Evolutionary conservation across 805 yeast species (phyloP).

Genomic region (Cyberlindnera japonica): DNA sequence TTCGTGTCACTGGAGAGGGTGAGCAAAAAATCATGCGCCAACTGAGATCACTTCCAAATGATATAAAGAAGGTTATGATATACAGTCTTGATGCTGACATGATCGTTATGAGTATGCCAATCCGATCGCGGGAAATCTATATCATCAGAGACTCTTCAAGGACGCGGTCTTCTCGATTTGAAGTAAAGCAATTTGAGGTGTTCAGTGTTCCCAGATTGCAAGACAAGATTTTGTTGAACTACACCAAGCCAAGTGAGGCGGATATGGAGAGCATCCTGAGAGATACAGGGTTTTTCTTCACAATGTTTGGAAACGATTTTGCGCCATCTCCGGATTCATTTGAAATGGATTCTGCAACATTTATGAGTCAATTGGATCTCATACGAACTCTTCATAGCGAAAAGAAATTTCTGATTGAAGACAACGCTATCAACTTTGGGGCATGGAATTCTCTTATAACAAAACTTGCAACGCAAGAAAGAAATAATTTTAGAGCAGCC

Average conservation of each 20-base stretch:
- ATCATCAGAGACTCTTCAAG: conserved; percentile 63
- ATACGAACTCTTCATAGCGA: conserved; percentile 30
- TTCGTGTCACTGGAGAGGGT: conserved; percentile 95
- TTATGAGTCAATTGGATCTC: conserved; percentile 28
- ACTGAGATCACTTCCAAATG: conserved; percentile 60
- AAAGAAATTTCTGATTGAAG: conserved; percentile 70
- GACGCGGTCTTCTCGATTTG: conserved; percentile 56
- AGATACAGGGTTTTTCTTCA: conserved; percentile 82
- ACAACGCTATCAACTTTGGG: conserved; percentile 78
- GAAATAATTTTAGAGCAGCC: not conserved
- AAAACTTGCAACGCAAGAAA: conserved; percentile 4
- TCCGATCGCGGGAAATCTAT: conserved; percentile 83
- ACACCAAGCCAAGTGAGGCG: conserved; percentile 48
- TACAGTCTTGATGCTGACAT: conserved; percentile 95
- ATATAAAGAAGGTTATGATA: conserved; percentile 70
- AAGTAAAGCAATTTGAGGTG: conserved; percentile 61
- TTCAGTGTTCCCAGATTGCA: conserved; percentile 38
- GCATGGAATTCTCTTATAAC: conserved; percentile 60
- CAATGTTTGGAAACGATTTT: conserved; percentile 95
- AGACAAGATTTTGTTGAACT: conserved; percentile 39
- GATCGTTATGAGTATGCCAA: conserved; percentile 80
- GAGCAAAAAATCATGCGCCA: conserved; percentile 93
- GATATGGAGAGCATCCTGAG: conserved; percentile 41
- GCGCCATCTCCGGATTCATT: conserved; percentile 87
- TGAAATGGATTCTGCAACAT: conserved; percentile 46